Base-by-base conservation (phyloP, 176 grass and related monocot genomes). In the Oryza coarctata region DNA sequence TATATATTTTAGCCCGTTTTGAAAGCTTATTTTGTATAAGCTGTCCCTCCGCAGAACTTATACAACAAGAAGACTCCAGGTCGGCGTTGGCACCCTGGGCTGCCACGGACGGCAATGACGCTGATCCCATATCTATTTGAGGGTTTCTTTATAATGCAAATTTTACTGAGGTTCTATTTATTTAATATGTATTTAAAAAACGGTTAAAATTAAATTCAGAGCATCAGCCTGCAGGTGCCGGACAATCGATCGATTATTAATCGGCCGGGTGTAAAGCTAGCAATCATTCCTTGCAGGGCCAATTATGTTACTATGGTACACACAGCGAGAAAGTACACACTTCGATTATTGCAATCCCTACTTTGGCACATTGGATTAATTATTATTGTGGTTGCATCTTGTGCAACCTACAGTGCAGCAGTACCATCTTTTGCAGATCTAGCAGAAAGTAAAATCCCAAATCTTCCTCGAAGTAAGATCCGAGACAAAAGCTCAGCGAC, bases 221-320 rank as follows among this genome's bases (percentile, higher is more conserved):
- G 44, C 44, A 45, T 45, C 44, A 17, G 4, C 13, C 14, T 47
- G 44, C 44, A 15, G 44, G 14, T 4, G 14, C 43, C 13, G 43
- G 43, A 45, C 43, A 45, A 45, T 45, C 43, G 43, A 45, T 45
- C 3, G 43, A 45, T 45, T 22, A 45, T 45, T 17, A 20, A 52
- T 52, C 6, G 18, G 17, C 49, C 0, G 15, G 45, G 45, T 0
- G 47, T 68, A 73, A 73, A 62, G 69, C 61, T 45, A 58, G 20
- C 70, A 27, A 87, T 87, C 74, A 83, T 87, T 78, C 66, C 43
- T 26, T 6, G 32, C 74, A 66, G 58, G 86, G 83, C 80, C 49
- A 70, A 47, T 45, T n/a, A 45, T 45, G 43, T 45, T 13, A 13
- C n/a, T n/a, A n/a, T n/a, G n/a, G 20, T n/a, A 52, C 7, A 2